Percentiles rank a stretch among this genome's conserved stretches.
Conservation (phyloP, 73 alveolate species). For the Effrenium voratum region DNA sequence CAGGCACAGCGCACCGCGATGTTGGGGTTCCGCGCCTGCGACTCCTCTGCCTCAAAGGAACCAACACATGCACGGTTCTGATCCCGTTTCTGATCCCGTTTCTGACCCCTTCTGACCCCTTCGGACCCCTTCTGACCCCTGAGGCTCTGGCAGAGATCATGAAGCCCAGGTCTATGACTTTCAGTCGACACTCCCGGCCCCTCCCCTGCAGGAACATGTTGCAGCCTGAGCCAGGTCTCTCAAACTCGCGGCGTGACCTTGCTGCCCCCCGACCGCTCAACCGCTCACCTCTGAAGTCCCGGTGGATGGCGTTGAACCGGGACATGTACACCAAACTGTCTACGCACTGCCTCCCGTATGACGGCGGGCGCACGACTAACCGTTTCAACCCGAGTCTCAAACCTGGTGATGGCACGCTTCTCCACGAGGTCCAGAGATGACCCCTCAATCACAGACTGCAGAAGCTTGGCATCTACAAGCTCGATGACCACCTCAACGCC, state of each 20-base stretch:
- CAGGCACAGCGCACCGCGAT: constrained; percentile 25
- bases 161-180: constrained; percentile 50
- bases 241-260: not conserved
- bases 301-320: not conserved
- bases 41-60: not conserved
- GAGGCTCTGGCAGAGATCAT: constrained; percentile 18
- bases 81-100: not conserved
- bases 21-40: constrained; percentile 3
- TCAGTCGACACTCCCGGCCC: not conserved
- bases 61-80: not conserved
- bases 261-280: not conserved
- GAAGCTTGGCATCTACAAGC: constrained; percentile 3
- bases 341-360: constrained; percentile 11
- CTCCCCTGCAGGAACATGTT: constrained; percentile 13
- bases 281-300: constrained; percentile 7
- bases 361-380: not conserved
- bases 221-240: not conserved
- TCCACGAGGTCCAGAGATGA: not conserved
- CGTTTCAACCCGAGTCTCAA: not conserved
- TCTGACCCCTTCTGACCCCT: not conserved
- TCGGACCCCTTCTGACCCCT: not conserved
- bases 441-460: not conserved
- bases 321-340: constrained; percentile 1
- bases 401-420: constrained; percentile 21
- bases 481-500: not conserved